Conservation (phyloP, 441 rosid species). For the Erodium trifolium region DNA sequence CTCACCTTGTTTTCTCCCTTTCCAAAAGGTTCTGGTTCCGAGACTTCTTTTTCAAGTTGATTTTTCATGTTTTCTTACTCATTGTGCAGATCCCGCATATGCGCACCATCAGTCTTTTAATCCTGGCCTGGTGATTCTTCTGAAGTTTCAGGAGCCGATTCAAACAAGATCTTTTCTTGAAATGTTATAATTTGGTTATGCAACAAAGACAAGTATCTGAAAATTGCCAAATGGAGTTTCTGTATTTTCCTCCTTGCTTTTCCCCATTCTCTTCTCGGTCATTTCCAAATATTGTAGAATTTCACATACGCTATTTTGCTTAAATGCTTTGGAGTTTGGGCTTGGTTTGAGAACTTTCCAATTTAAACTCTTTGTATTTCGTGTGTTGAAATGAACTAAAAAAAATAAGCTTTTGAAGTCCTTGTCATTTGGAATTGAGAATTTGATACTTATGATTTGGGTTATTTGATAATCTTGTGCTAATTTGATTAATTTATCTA, state of each 20-base stretch:
- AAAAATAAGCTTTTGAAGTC: not conserved
- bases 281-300: not conserved
- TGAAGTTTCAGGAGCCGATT: slow-evolving; percentile 6
- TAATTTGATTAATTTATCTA: not conserved
- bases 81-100: slow-evolving; percentile 1
- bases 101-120: not conserved
- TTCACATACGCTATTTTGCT: not conserved
- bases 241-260: not conserved
- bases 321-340: not conserved
- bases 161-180: slow-evolving; percentile 3
- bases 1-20: not conserved
- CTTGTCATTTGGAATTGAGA: not conserved
- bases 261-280: not conserved
- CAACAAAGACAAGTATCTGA: not conserved
- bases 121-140: slow-evolving; percentile 5
- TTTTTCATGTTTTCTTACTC: slow-evolving; percentile 3
- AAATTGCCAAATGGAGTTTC: slow-evolving; percentile 4
- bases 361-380: not conserved
- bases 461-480: not conserved
- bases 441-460: not conserved
- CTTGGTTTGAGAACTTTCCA: not conserved
- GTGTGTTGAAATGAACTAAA: not conserved
- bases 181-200: slow-evolving; percentile 4
- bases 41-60: not conserved
- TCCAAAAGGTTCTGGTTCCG: not conserved